These are phyloP conservation scores for Parietaria judaica DNA, from an alignment of 306 rosid genomes.

Conservation along the genomic window DNA sequence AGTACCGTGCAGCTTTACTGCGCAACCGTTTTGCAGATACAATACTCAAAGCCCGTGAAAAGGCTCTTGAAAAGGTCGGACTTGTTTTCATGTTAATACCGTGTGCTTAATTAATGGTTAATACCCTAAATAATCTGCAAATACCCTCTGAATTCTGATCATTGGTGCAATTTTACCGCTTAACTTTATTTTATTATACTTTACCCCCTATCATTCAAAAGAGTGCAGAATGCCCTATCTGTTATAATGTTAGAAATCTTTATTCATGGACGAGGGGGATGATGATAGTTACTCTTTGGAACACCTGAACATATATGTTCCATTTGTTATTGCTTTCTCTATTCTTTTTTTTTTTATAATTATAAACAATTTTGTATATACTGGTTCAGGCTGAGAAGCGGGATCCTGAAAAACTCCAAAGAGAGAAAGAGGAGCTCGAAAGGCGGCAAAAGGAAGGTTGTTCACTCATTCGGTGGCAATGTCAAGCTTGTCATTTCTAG, in stretches of 20 bases:
- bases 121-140: no score
- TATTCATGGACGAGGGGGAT: no score
- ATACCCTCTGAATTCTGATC: no score
- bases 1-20: slow-evolving; percentile 76
- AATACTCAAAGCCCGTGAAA: slow-evolving; percentile 84
- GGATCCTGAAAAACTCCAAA: slow-evolving; percentile 79
- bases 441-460: slow-evolving; percentile 74
- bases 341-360: slow-evolving; percentile 11
- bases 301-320: neutral
- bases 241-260: no score
- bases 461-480: neutral
- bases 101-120: no score
- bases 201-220: no score
- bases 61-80: slow-evolving; percentile 94
- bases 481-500: neutral
- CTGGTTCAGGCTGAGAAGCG: slow-evolving; percentile 64
- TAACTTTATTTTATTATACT: no score
- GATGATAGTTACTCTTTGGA: no score
- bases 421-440: slow-evolving; percentile 89
- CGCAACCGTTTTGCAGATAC: slow-evolving; percentile 87
- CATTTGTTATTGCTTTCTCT: neutral
- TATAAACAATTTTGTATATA: slow-evolving; percentile 8
- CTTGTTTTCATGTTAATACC: neutral
- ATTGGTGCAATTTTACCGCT: no score
- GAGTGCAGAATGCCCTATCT: no score